Evolutionary conservation across 1,139 yeast species (phyloP).

Genomic region (Debaryomyces sp.): DNA sequence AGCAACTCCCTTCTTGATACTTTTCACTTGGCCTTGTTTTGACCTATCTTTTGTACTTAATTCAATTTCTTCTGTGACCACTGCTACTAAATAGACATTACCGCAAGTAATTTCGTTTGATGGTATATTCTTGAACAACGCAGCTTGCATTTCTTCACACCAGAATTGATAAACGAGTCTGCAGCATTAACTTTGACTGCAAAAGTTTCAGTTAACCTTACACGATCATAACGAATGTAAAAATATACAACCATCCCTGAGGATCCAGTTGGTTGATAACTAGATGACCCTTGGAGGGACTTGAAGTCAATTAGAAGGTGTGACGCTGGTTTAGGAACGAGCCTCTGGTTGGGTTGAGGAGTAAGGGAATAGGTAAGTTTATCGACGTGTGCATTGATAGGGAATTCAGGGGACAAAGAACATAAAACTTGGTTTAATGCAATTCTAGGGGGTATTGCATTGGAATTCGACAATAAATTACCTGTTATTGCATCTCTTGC

Average conservation of each 20-base stretch:
- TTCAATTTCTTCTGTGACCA: slow-evolving; percentile 62
- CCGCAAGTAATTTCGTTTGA: slow-evolving; percentile 64
- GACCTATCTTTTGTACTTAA: slow-evolving; percentile 28
- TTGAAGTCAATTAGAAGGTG: slow-evolving; percentile 82
- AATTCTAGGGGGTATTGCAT: slow-evolving; percentile 54
- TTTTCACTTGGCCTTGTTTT: slow-evolving; percentile 32
- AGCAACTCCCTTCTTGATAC: slow-evolving; percentile 78
- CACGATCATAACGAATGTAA: slow-evolving; percentile 66
- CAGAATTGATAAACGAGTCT: slow-evolving; percentile 57
- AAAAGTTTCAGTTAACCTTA: slow-evolving; percentile 78
- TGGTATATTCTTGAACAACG: slow-evolving; percentile 78
- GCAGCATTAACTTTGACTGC: slow-evolving; percentile 66
- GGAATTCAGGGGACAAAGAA: slow-evolving; percentile 76
- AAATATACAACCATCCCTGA: slow-evolving; percentile 73
- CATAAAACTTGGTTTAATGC: slow-evolving; percentile 71
- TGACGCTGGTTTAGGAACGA: slow-evolving; percentile 61
- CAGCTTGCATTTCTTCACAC: slow-evolving; percentile 78
- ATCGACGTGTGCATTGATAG: slow-evolving; percentile 49
- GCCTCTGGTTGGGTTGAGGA: slow-evolving; percentile 50
- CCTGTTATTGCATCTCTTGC: slow-evolving; percentile 68
- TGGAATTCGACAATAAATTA: slow-evolving; percentile 52
- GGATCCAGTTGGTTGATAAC: slow-evolving; percentile 67
- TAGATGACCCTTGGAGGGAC: slow-evolving; percentile 65
- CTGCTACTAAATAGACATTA: slow-evolving; percentile 68
- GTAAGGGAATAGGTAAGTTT: slow-evolving; percentile 36